These are phyloP conservation scores for Clarireedia homoeocarpa DNA, from an alignment of 2,329 filamentous ascomycete species.

Conservation along the genomic window DNA sequence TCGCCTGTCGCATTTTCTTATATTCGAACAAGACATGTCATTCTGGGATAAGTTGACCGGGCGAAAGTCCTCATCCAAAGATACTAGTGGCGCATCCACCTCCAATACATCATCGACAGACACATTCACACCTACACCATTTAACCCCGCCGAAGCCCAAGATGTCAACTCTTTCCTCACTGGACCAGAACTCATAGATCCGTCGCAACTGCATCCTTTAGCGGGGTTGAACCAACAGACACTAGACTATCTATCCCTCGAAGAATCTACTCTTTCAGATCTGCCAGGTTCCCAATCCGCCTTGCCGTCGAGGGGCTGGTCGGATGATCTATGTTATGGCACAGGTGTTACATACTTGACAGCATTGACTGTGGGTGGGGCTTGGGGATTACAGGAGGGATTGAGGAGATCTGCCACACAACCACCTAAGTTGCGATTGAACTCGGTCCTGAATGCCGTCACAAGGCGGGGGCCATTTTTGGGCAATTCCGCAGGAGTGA, in stretches of 20 bases:
- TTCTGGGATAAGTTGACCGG: constrained; percentile 33
- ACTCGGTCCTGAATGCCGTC: constrained; percentile 89
- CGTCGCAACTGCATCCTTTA: constrained; percentile 82
- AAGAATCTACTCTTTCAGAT: constrained; percentile 82
- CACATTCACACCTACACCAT: constrained; percentile 46
- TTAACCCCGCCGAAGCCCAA: constrained; percentile 65
- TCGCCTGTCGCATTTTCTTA: not conserved
- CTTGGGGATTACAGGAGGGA: constrained; percentile 88
- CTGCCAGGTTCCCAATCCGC: constrained; percentile 80
- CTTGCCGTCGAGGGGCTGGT: constrained; percentile 92
- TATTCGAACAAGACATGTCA: constrained; percentile 25
- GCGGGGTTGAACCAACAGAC: constrained; percentile 88
- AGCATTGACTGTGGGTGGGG: constrained; percentile 78
- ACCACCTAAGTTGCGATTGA: constrained; percentile 85
- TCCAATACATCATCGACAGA: constrained; percentile 26
- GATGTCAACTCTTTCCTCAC: constrained; percentile 84
- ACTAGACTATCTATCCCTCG: constrained; percentile 89
- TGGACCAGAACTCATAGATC: constrained; percentile 70
- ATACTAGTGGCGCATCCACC: constrained; percentile 14
- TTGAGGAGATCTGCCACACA: constrained; percentile 67
- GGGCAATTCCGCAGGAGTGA: constrained; percentile 90
- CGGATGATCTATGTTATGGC: constrained; percentile 96
- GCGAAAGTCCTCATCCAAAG: constrained; percentile 29
- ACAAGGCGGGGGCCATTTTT: constrained; percentile 90
- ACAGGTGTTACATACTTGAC: constrained; percentile 89